Conservation (phyloP, 2,329 filamentous ascomycete species). For the Ascochyta rabiei region DNA sequence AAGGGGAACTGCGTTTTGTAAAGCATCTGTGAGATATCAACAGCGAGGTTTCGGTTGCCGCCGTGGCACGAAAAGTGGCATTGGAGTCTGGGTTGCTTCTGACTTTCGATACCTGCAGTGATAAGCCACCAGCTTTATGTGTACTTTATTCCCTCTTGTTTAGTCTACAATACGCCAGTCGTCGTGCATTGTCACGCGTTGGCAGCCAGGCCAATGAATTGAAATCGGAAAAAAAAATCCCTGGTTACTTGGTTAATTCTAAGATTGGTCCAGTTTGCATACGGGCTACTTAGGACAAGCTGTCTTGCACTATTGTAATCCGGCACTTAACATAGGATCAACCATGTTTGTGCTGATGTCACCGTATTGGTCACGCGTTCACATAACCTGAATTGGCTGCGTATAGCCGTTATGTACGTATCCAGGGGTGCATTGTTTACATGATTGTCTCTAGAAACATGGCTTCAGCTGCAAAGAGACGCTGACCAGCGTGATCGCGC, state of each 20-base stretch:
- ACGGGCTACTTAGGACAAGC: background rate
- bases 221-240: too few relatives aligned
- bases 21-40: constrained; percentile 18
- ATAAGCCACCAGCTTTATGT: constrained; percentile 6
- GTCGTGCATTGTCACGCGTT: background rate
- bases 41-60: constrained; percentile 7
- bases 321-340: background rate
- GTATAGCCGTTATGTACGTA: background rate
- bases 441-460: background rate
- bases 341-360: background rate
- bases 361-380: background rate
- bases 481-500: background rate
- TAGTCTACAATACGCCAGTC: constrained; percentile 2
- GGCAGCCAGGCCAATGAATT: background rate
- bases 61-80: constrained; percentile 9
- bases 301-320: background rate
- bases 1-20: constrained; percentile 8
- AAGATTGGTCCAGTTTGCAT: too few relatives aligned
- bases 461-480: background rate
- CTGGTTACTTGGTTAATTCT: too few relatives aligned
- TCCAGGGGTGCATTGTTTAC: background rate
- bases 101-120: constrained; percentile 12
- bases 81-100: constrained; percentile 2
- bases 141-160: constrained; percentile 12
- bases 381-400: background rate